phyloP scores from a whole-genome alignment of 2,329 filamentous ascomycete genomes.

The Pyrenophora seminiperda region DNA sequence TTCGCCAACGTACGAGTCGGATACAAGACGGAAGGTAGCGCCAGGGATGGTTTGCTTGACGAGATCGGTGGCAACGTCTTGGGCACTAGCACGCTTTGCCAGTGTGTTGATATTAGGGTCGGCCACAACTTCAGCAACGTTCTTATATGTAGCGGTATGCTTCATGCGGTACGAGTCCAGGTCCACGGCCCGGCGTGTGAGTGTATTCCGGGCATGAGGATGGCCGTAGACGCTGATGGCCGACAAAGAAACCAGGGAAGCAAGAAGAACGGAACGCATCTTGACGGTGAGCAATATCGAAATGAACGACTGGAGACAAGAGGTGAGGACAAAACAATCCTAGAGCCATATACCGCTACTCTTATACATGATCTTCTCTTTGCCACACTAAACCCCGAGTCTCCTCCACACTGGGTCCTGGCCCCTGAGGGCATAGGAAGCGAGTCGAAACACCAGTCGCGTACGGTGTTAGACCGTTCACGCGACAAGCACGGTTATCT shows the following conservation, averaged over 20 bases:
- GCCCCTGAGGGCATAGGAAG: neutral
- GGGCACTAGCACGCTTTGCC: conserved; percentile 31
- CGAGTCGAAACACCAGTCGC: conserved; percentile 8
- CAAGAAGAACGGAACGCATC: conserved; percentile 40
- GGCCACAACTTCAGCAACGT: conserved; percentile 23
- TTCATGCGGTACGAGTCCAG: conserved; percentile 41
- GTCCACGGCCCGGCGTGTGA: conserved; percentile 34
- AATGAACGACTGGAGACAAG: conserved; percentile 23
- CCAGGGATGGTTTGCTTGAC: conserved; percentile 44
- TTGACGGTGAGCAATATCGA: conserved; percentile 19
- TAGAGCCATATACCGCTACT: conserved; percentile 5
- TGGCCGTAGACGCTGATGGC: conserved; percentile 33
- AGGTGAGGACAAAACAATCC: conserved; percentile 4
- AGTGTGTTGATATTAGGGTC: conserved; percentile 28
- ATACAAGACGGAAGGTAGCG: conserved; percentile 56
- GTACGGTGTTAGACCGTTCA: conserved; percentile 10
- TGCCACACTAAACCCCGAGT: conserved; percentile 4
- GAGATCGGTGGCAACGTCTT: conserved; percentile 41
- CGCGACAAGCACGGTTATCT: conserved; percentile 10
- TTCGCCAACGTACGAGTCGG: conserved; percentile 60
- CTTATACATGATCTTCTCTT: conserved; percentile 18
- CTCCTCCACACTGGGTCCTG: conserved; percentile 2
- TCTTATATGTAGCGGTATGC: conserved; percentile 32
- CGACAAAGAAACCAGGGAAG: conserved; percentile 36
- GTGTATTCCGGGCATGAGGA: conserved; percentile 21